Evolutionary conservation across 2,329 filamentous ascomycete genomes (phyloP), one percentile per base, ranked within the genome.

Genomic region (Cladosporium austrohemisphaericum): DNA sequence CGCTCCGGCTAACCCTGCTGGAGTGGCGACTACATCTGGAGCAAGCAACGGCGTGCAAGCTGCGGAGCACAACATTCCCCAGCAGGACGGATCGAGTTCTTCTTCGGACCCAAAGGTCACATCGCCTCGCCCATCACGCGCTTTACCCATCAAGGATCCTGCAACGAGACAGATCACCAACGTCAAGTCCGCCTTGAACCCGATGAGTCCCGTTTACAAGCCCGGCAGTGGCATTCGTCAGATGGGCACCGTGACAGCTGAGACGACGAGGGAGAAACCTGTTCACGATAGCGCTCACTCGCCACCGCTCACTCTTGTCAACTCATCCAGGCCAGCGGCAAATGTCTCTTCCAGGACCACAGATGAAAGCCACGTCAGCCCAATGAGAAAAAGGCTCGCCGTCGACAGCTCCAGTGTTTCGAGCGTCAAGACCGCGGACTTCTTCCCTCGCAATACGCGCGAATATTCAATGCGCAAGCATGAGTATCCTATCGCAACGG

Each of bases 131-230:
- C 59, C 58, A 22, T 61, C 58, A 4, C 62, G 55, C 43, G 65
- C 65, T 19, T 36, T 68, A 29, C 56, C 62, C n/a, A 67, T 68
- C 57, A 66, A 60, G 49, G 56, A 57, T 13, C 65, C 65, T 9
- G 59, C 61, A 25, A 40, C 48, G 10, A 64, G 59, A 51, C 35
- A 52, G 8, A 37, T 51, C 14, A 48, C 49, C 19, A 52, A 55
- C 16, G 26, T 54, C 22, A 66, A 64, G 45, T 67, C 65, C 22
- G 55, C 38, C 16, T 57, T 69, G 49, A 67, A 68, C 47, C 66
- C 66, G 6, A 68, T 65, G 63, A 69, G 66, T 41, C 66, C 66
- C 22, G 63, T 58, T 20, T 69, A 69, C 59, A 65, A 64, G 52
- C 66, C 66, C 16, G 56, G 55, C 26, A 49, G 19, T 25, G 45